phyloP scores from a whole-genome alignment of 768 basidiomycete genomes.

The Xanthoconium stramineum region DNA sequence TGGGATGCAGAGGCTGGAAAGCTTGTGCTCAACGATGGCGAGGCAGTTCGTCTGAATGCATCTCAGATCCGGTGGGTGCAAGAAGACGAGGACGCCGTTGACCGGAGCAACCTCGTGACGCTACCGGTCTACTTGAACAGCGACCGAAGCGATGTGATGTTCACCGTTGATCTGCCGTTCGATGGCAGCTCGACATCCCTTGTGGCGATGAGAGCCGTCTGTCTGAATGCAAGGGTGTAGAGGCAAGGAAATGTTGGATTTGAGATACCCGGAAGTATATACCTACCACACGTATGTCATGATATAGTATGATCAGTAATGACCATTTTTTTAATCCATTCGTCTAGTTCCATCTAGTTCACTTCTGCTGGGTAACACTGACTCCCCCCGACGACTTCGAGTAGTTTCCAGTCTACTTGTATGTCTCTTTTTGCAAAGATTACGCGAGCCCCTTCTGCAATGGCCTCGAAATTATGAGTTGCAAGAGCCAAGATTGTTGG shows the following conservation, averaged over 20 bases:
- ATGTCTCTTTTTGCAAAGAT: constrained; percentile 73
- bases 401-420: constrained; percentile 86
- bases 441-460: constrained; percentile 74
- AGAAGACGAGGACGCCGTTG: constrained; percentile 35
- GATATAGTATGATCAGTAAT: constrained; percentile 21
- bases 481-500: constrained; percentile 97
- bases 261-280: constrained; percentile 26
- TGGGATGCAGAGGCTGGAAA: constrained; percentile 56
- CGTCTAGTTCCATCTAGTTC: constrained; percentile 11
- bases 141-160: constrained; percentile 86
- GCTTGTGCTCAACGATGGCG: constrained; percentile 82
- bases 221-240: constrained; percentile 78
- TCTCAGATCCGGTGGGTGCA: constrained; percentile 90
- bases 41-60: constrained; percentile 70
- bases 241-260: constrained; percentile 4
- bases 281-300: constrained; percentile 20
- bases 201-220: constrained; percentile 86
- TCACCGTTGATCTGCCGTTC: constrained; percentile 84
- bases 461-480: constrained; percentile 75
- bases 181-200: constrained; percentile 61
- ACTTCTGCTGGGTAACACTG: constrained; percentile 18
- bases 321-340: constrained; percentile 6
- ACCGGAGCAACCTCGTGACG: constrained; percentile 52
- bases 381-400: constrained; percentile 59
- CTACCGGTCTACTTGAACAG: constrained; percentile 92